phyloP scores from a whole-genome alignment of 192 early-diverging fungal genomes.

The Backusella psychrophila region DNA sequence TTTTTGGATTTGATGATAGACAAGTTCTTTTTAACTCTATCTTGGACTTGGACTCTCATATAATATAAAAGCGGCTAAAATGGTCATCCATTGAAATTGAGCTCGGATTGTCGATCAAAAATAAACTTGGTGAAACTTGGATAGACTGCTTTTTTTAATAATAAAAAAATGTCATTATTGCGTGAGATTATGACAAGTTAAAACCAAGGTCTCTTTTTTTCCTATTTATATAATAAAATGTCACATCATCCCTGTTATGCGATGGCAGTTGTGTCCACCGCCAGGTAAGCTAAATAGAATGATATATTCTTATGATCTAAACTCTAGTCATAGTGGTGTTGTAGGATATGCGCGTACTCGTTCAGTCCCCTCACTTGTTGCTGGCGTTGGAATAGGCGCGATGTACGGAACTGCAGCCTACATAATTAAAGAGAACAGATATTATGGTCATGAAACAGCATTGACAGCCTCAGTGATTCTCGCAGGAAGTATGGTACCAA shows the following conservation, averaged over 20 bases:
- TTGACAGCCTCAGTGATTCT: conserved; percentile 32
- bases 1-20: neutral
- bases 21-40: neutral
- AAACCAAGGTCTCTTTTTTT: neutral
- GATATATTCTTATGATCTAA: neutral
- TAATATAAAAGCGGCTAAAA: neutral
- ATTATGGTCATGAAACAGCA: conserved; percentile 39
- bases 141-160: neutral
- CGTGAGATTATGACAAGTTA: neutral
- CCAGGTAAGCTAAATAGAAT: neutral
- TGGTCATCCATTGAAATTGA: neutral
- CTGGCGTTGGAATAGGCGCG: conserved; percentile 27
- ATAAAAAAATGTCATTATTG: neutral
- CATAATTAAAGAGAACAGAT: conserved; percentile 26
- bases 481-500: conserved; percentile 29
- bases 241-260: neutral
- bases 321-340: conserved; percentile 19
- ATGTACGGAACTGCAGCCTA: conserved; percentile 30
- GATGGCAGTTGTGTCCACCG: neutral
- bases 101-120: neutral
- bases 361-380: conserved; percentile 32
- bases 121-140: neutral
- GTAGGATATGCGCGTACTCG: conserved; percentile 21
- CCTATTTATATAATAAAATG: neutral
- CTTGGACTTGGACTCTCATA: neutral